phyloP scores from a whole-genome alignment of 108 stramenopile species.

The Cyclotella atomus region DNA sequence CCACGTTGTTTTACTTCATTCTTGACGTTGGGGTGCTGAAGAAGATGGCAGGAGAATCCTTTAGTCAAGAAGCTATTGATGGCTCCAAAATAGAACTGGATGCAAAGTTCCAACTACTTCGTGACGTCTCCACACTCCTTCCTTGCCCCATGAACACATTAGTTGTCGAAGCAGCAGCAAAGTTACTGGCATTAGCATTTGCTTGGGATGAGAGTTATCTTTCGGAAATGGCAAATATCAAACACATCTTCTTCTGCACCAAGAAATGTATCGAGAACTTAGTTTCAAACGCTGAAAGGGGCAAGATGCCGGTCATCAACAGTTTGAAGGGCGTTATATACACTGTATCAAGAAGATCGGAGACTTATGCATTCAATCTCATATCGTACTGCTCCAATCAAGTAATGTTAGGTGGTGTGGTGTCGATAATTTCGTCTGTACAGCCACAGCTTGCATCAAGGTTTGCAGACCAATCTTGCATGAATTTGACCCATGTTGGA shows the following conservation, averaged over 20 bases:
- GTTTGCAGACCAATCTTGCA: neutral
- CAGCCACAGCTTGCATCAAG: constrained; percentile 16
- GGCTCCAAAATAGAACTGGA: neutral
- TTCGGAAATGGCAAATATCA: constrained; percentile 17
- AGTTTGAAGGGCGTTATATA: constrained; percentile 26
- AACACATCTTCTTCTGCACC: constrained; percentile 17
- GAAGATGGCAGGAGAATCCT: neutral
- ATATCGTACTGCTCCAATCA: constrained; percentile 15
- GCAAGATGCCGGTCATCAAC: neutral
- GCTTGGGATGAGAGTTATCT: constrained; percentile 21
- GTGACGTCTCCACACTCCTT: constrained; percentile 16
- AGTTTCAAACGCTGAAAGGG: neutral
- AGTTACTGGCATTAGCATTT: constrained; percentile 22
- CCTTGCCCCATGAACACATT: neutral
- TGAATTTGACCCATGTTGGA: neutral
- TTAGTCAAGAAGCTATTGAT: neutral
- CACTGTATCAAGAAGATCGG: constrained; percentile 19
- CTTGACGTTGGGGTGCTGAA: constrained; percentile 1
- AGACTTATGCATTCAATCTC: constrained; percentile 22
- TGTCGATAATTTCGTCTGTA: constrained; percentile 9
- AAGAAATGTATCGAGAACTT: constrained; percentile 13
- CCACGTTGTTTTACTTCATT: constrained; percentile 15
- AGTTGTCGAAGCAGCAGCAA: constrained; percentile 15
- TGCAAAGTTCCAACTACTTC: constrained; percentile 17
- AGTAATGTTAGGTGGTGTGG: constrained; percentile 10